phyloP scores from a whole-genome alignment of 345 rosid species.

The Citropsis articulata region DNA sequence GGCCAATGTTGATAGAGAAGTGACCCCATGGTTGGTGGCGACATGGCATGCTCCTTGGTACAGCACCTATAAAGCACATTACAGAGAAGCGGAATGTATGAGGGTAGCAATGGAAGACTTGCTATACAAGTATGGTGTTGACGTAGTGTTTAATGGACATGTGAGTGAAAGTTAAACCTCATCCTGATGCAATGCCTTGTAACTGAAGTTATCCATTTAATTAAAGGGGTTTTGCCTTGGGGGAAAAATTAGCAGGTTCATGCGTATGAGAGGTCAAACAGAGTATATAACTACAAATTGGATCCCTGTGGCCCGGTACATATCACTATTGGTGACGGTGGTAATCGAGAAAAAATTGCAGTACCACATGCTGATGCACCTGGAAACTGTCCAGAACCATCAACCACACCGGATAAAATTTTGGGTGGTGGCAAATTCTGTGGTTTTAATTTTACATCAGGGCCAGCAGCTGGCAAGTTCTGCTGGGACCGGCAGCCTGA shows the following conservation, averaged over 20 bases:
- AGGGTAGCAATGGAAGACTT: constrained; percentile 75
- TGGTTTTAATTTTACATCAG: constrained; percentile 61
- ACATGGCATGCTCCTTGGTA: constrained; percentile 90
- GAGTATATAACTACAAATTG: constrained; percentile 72
- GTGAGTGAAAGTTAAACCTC: constrained; percentile 29
- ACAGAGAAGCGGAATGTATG: constrained; percentile 90
- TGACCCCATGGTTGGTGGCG: constrained; percentile 89
- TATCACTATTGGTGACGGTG: constrained; percentile 77
- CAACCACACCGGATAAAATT: constrained; percentile 44
- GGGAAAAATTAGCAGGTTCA: constrained; percentile 50
- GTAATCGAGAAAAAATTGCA: constrained; percentile 66
- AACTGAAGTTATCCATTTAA: not conserved
- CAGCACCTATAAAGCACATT: constrained; percentile 71
- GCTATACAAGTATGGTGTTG: constrained; percentile 56
- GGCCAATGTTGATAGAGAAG: constrained; percentile 48
- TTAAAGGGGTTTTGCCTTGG: not conserved
- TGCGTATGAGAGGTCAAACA: constrained; percentile 91
- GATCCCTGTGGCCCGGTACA: constrained; percentile 85
- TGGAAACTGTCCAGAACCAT: constrained; percentile 66
- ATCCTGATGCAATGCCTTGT: not conserved
- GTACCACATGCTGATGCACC: constrained; percentile 75
- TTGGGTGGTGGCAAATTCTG: constrained; percentile 45
- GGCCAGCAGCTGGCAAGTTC: constrained; percentile 60
- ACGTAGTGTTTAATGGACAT: constrained; percentile 78
- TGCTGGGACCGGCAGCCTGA: constrained; percentile 70